A percentile compares a stretch with the other conserved stretches of the same genome.
phyloP scores from a whole-genome alignment of 768 basidiomycete genomes.

The Russula abietina region DNA sequence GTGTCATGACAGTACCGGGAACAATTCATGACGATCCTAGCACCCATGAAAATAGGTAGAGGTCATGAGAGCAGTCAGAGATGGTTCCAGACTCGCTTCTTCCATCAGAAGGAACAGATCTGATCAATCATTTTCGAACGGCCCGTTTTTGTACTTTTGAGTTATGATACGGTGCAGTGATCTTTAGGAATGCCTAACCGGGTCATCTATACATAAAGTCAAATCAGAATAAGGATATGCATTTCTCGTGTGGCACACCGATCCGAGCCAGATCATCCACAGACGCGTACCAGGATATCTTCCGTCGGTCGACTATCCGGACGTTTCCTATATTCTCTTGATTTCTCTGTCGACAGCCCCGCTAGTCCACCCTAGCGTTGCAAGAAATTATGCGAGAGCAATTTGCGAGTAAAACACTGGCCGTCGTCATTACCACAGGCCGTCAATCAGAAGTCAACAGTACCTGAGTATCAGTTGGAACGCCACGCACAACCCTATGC shows the following conservation, averaged over 20 bases:
- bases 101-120: not conserved
- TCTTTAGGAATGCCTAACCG: not conserved
- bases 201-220: too few relatives aligned
- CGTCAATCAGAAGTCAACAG: conserved; percentile 84
- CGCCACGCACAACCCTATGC: conserved; percentile 57
- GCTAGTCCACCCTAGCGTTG: conserved; percentile 38
- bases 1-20: too few relatives aligned
- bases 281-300: conserved; percentile 1
- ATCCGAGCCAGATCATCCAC: not conserved
- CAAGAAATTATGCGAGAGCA: conserved; percentile 87
- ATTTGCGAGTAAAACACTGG: conserved; percentile 61
- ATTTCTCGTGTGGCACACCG: not conserved
- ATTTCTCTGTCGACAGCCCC: conserved; percentile 30
- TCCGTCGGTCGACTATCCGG: conserved; percentile 13
- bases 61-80: too few relatives aligned
- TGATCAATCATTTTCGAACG: too few relatives aligned
- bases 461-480: conserved; percentile 75
- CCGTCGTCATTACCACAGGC: conserved; percentile 71
- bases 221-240: not conserved
- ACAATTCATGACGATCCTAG: too few relatives aligned
- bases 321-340: conserved; percentile 61
- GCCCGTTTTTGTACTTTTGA: not conserved
- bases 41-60: too few relatives aligned
- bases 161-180: not conserved
- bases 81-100: too few relatives aligned